Conservation (phyloP, 2,329 filamentous ascomycete genomes). For the Colletotrichum orbiculare region DNA sequence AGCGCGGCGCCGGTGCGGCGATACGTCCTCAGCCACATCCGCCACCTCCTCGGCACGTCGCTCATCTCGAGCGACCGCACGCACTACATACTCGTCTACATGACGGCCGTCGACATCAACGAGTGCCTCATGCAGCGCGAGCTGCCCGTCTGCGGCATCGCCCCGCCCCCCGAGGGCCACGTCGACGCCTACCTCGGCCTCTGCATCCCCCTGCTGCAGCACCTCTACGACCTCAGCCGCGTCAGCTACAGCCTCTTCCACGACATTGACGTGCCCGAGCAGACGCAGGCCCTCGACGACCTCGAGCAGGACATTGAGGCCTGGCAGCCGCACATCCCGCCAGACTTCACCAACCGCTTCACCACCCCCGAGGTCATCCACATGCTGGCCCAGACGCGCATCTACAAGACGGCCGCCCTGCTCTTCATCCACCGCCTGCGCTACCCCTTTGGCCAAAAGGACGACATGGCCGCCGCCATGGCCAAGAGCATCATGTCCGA, state of each 20-base stretch:
- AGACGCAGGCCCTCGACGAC: slow-evolving; percentile 20
- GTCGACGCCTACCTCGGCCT: slow-evolving; percentile 44
- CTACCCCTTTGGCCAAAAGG: slow-evolving; percentile 38
- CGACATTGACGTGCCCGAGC: slow-evolving; percentile 26
- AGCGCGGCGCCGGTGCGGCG: slow-evolving; percentile 31
- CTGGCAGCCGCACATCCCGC: slow-evolving; percentile 41
- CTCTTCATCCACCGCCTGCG: slow-evolving; percentile 41
- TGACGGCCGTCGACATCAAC: slow-evolving; percentile 41
- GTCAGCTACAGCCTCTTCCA: slow-evolving; percentile 38
- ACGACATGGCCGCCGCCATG: slow-evolving; percentile 37
- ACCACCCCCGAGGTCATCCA: slow-evolving; percentile 40
- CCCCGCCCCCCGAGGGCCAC: slow-evolving; percentile 21
- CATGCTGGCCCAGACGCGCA: slow-evolving; percentile 44
- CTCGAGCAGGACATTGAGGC: slow-evolving; percentile 35
- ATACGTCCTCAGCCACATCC: slow-evolving; percentile 33
- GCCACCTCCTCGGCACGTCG: slow-evolving; percentile 24
- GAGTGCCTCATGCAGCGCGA: slow-evolving; percentile 40
- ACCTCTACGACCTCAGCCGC: slow-evolving; percentile 41
- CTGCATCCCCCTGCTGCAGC: slow-evolving; percentile 40
- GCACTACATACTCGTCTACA: slow-evolving; percentile 36
- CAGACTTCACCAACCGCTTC: slow-evolving; percentile 37
- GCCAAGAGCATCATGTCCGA: slow-evolving; percentile 40
- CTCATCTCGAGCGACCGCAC: slow-evolving; percentile 27
- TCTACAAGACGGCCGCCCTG: slow-evolving; percentile 39
- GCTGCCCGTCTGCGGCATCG: slow-evolving; percentile 40